These are phyloP conservation scores for Neurospora sp. DNA, from an alignment of 2,329 filamentous ascomycete species.

Conservation along the genomic window DNA sequence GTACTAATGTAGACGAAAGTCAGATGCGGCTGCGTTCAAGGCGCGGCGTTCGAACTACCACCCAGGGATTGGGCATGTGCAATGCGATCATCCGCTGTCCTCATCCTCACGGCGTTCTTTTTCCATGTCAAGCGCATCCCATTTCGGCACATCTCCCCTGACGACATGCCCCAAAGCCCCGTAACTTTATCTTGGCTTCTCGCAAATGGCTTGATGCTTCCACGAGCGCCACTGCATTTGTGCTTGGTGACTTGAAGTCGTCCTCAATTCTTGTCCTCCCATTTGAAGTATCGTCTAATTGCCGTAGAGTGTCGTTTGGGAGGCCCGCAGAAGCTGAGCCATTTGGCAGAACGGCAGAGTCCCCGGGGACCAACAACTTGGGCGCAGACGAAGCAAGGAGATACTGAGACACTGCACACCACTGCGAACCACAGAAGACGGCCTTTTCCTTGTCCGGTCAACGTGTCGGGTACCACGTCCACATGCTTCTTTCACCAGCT, in stretches of 20 bases:
- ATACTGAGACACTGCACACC: not conserved
- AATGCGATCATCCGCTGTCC: not conserved
- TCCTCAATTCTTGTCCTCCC: not conserved
- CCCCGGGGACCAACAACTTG: not conserved
- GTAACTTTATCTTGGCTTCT: not conserved
- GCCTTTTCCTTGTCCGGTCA: not conserved
- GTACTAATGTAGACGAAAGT: not conserved
- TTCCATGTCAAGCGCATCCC: not conserved
- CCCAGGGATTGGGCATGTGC: not conserved
- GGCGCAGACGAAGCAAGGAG: not conserved
- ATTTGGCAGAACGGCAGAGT: not conserved
- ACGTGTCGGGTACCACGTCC: not conserved
- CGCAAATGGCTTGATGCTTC: not conserved
- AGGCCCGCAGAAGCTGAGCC: not conserved
- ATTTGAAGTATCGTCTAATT: not conserved
- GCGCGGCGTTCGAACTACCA: not conserved
- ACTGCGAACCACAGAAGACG: not conserved
- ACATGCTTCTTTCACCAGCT: not conserved
- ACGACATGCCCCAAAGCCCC: not conserved
- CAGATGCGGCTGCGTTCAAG: not conserved
- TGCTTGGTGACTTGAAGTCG: not conserved
- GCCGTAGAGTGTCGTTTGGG: not conserved
- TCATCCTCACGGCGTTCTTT: not conserved
- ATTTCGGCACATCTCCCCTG: not conserved
- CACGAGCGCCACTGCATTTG: not conserved